Percentiles rank a stretch among this genome's conserved stretches.
Evolutionary conservation across 805 yeast species (phyloP).

Genomic region (Wickerhamomyces tratensis): DNA sequence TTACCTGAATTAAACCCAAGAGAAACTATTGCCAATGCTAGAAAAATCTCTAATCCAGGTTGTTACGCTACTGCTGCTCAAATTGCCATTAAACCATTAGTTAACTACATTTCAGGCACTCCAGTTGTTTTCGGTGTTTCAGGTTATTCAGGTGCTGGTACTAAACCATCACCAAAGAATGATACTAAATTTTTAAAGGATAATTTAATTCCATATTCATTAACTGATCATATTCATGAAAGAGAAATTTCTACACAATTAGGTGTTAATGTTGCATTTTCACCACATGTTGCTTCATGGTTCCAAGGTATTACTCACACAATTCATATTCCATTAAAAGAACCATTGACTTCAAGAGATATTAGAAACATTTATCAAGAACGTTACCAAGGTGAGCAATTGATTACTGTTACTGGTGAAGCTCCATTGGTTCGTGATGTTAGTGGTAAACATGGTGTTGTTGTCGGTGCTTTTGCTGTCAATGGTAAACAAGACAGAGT

Average conservation of each 20-base stretch:
- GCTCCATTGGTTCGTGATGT: conserved; percentile 89
- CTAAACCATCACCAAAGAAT: conserved; percentile 95
- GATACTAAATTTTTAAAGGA: conserved; percentile 65
- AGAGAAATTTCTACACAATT: conserved; percentile 79
- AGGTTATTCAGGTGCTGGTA: conserved; percentile 99
- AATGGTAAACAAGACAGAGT: conserved; percentile 83
- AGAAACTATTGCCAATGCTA: conserved; percentile 53
- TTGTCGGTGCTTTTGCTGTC: conserved; percentile 93
- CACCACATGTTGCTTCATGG: conserved; percentile 99
- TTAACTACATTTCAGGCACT: conserved; percentile 53
- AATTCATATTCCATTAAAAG: conserved; percentile 76
- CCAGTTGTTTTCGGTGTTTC: conserved; percentile 93
- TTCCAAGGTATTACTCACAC: conserved; percentile 97
- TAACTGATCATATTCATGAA: conserved; percentile 97
- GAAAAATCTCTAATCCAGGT: conserved; percentile 92
- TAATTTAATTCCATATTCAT: conserved; percentile 88
- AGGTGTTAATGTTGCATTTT: conserved; percentile 74
- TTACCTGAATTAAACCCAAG: conserved; percentile 86
- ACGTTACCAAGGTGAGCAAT: conserved; percentile 76
- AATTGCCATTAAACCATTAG: conserved; percentile 79
- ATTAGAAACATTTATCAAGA: conserved; percentile 81
- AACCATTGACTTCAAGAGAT: conserved; percentile 66
- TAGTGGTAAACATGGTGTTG: conserved; percentile 90
- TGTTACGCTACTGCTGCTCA: conserved; percentile 99
- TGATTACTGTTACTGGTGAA: conserved; percentile 81